Base-by-base conservation (phyloP, 129 eudicot genomes). In the carrot (Daucus carota) region DNA sequence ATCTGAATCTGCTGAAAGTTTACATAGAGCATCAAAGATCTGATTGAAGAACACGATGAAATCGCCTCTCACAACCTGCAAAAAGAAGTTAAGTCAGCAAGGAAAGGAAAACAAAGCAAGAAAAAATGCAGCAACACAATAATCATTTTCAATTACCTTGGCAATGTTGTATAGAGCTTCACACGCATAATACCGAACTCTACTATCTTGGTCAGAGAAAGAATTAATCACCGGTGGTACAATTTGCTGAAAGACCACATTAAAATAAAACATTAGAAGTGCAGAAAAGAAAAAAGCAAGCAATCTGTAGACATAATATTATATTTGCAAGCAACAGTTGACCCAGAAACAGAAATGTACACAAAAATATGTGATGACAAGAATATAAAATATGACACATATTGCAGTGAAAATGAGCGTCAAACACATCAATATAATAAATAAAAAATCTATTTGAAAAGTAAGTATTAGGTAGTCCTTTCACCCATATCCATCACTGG, bases 141-240 rank as follows among this genome's bases (percentile, higher is more conserved):
- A 48, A 29, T 32, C 34, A 24, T 48, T 26, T 74, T 52, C 42
- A 72, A 17, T 17, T 87, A 93, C 98, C 98, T 93, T 93, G 17
- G 97, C 98, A 80, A 93, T 93, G 86, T 93, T 93, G 83, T 93
- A 93, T 76, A 93, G 86, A 75, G 98, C 98, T 79, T 93, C 98
- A 86, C 98, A 93, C 50, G 98, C 98, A 87, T 93, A 90, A 75
- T 93, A 93, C 24, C 98, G 97, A 81, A 93, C 98, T 83, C 97
- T 89, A 78, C 97, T 87, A 83, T 93, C 98, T 87, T 87, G 96
- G 80, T 93, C 96, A 48, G 87, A 72, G 75, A 93, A 93, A 59
- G 98, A 90, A 54, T 90, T 73, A 36, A 93, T 85, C 78, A 93
- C 97, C 24, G 98, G 98, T 2, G 93, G 98, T 28, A 93, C 96